These are phyloP conservation scores for Lablab purpureus DNA, from an alignment of 306 rosid genomes.

Conservation along the genomic window DNA sequence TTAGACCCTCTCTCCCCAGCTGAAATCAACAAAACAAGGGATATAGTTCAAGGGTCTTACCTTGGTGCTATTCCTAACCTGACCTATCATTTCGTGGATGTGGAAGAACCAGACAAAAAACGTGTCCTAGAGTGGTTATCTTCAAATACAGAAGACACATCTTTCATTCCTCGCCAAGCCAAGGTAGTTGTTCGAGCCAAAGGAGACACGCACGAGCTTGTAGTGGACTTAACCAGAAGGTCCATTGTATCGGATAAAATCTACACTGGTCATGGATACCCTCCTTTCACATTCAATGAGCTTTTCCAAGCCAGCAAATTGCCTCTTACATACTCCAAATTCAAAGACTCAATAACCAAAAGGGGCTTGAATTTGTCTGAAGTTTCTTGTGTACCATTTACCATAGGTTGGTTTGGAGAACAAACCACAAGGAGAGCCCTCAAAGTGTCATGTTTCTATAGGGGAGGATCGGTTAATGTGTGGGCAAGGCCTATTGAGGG, in stretches of 20 bases:
- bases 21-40: slow-evolving; percentile 69
- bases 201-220: slow-evolving; percentile 68
- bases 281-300: slow-evolving; percentile 75
- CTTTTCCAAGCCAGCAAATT: slow-evolving; percentile 74
- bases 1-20: slow-evolving; percentile 74
- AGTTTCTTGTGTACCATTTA: slow-evolving; percentile 83
- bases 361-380: slow-evolving; percentile 77
- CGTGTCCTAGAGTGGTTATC: slow-evolving; percentile 76
- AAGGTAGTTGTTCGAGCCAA: slow-evolving; percentile 72
- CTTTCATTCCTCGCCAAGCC: slow-evolving; percentile 65
- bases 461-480: slow-evolving; percentile 70
- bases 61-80: slow-evolving; percentile 74
- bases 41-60: slow-evolving; percentile 59
- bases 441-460: slow-evolving; percentile 69
- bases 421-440: slow-evolving; percentile 63
- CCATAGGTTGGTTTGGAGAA: slow-evolving; percentile 90
- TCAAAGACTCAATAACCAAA: slow-evolving; percentile 58
- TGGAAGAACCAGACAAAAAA: slow-evolving; percentile 78
- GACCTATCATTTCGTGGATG: slow-evolving; percentile 75
- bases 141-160: slow-evolving; percentile 44
- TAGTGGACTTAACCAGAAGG: slow-evolving; percentile 61
- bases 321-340: slow-evolving; percentile 65
- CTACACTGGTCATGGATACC: slow-evolving; percentile 77
- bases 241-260: slow-evolving; percentile 62
- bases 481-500: slow-evolving; percentile 91